These are phyloP conservation scores for Wallacemonas sp. DNA, from an alignment of 208 protist genomes.

Conservation along the genomic window DNA sequence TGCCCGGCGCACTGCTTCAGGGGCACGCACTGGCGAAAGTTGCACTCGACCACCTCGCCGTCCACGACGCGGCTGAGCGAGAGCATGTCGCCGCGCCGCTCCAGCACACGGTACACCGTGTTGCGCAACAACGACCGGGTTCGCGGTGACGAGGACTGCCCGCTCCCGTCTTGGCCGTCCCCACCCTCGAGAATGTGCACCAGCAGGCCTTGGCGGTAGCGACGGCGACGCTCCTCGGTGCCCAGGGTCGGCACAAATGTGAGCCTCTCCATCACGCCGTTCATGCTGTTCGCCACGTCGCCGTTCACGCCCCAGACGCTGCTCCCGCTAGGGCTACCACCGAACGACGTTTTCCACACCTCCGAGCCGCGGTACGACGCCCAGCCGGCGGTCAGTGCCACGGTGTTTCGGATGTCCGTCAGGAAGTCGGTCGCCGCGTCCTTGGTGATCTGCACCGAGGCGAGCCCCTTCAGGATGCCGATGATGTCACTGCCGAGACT, in stretches of 20 bases:
- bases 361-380: constrained; percentile 12
- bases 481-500: constrained; percentile 51
- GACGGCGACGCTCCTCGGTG: constrained; percentile 44
- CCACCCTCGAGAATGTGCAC: constrained; percentile 34
- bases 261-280: constrained; percentile 20
- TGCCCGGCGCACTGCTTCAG: constrained; percentile 73
- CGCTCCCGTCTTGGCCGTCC: too few species aligned
- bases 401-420: constrained; percentile 66
- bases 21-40: constrained; percentile 58
- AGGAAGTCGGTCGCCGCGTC: constrained; percentile 75
- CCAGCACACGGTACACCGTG: constrained; percentile 17
- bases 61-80: constrained; percentile 11
- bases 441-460: constrained; percentile 74
- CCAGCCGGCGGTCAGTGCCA: constrained; percentile 58
- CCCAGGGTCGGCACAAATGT: constrained; percentile 65
- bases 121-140: too few species aligned
- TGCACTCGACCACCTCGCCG: constrained; percentile 28
- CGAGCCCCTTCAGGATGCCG: constrained; percentile 61
- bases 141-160: too few species aligned
- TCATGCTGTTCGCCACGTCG: not conserved
- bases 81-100: constrained; percentile 17
- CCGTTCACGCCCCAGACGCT: constrained; percentile 30
- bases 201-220: constrained; percentile 58
- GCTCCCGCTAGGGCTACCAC: constrained; percentile 15
- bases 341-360: constrained; percentile 3